Evolutionary conservation across 805 yeast genomes (phyloP), one percentile per base, ranked within the genome.

Genomic region (Ogataea chonburiensis): DNA sequence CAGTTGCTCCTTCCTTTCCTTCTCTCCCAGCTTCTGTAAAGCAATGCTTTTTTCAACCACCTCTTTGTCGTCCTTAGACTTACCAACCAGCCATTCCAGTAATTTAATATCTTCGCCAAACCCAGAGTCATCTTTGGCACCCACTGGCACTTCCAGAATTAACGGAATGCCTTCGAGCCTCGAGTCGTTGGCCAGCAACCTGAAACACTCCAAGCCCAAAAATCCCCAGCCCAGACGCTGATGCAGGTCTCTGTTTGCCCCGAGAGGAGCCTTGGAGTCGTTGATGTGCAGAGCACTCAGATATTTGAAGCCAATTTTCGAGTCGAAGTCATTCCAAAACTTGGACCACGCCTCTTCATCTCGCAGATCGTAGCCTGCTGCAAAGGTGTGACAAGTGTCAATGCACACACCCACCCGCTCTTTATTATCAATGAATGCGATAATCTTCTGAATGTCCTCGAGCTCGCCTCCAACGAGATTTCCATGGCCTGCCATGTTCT

Each of bases 401-500:
- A 93, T 71, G 57, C 98, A 93, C 1, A 93, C 95, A 4, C 98
- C 98, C n/a, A 93, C 81, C 38, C 98, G 70, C 1, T 63, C 56
- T 59, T 89, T 89, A 53, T 88, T 75, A 1, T 87, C 83, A n/a
- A 93, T 75, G 68, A 77, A 54, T 23, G 75, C 81, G 28, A 93
- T 86, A 11, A 93, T 89, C 15, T 72, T 74, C 18, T 71, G 67
- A 31, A 93, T 67, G 53, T 93, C 98, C 46, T 83, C 77, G 18
- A 91, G 63, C 26, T 74, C 68, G 3, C 91, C 81, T 1, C 98
- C 98, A 26, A 93, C 82, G 42, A 91, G 71, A 44, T 85, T 82
- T 3, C 96, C 96, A 50, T 87, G 94, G 7, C 98, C 98, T 2
- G 98, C 96, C 98, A 93, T 93, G 55, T 91, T 93, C 55, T 93